Base-by-base conservation (phyloP, 2,329 filamentous ascomycete genomes). In the Scolecobasidium constrictum region DNA sequence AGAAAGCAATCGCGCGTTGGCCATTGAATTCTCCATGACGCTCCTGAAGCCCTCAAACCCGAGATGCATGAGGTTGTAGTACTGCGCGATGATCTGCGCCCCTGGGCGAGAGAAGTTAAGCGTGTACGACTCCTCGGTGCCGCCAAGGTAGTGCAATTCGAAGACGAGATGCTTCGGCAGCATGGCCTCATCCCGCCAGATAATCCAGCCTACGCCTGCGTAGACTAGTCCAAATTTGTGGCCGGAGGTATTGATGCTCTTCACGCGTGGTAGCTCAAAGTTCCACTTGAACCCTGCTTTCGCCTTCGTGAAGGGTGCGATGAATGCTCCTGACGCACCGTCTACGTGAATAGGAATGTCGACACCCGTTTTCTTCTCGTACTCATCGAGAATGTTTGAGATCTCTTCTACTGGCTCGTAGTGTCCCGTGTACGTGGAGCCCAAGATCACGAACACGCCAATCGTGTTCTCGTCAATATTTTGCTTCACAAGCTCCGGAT, bases 381-480 rank as follows among this genome's bases (percentile, higher is more conserved):
- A 79, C 35, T 74, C 66, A 48, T 83, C 77, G 2, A 86, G 63
- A 11, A 84, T 71, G 15, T 77, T 68, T 16, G 73, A 75, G 16
- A 86, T 72, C 52, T 78, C 75, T 55, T 83, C 75, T 0, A 85
- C 79, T 0, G 80, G 78, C 58, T 85, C 81, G 48, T 79, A 85
- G 53, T 85, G 78, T 0, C 81, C 81, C n/a, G 81, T 86, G 50
- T 85, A 86, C 0, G 81, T 86, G 40, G 72, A 78, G 3, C 81
- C 81, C 4, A 86, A 53, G 42, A 85, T 85, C 1, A 81, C 77
- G 52, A 83, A 85, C 0, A 86, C 65, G n/a, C 81, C 81, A 50
- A 86, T 84, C 0, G 81, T 86, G 50, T 85, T 85, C 59, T 85
- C 81, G 47, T 86, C 80, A 23, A 85, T 70, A 48, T 81, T 80